A percentile compares a stretch with the other conserved stretches of the same genome.
Evolutionary conservation across 805 yeast genomes (phyloP).

Genomic region (Schwanniomyces pseudopolymorphus): DNA sequence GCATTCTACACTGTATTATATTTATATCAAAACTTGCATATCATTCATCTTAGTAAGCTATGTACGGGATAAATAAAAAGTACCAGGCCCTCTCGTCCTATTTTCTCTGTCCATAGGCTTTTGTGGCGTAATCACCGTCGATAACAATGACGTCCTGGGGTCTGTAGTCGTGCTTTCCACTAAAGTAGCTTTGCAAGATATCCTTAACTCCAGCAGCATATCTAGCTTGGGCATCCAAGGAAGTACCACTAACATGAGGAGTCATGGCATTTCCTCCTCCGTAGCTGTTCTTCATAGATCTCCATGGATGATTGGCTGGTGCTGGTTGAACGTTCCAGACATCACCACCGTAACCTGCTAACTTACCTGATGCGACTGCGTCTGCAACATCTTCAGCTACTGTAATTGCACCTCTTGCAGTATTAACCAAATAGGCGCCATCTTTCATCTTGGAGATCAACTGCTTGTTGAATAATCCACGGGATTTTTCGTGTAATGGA

Average conservation of each 20-base stretch:
- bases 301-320: conserved; percentile 76
- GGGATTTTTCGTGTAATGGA: conserved; percentile 71
- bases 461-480: conserved; percentile 66
- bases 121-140: conserved; percentile 71
- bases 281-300: conserved; percentile 60
- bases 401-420: conserved; percentile 82
- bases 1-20: too few species aligned
- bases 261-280: conserved; percentile 85
- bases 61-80: not conserved
- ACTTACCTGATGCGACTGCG: conserved; percentile 65
- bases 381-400: conserved; percentile 73
- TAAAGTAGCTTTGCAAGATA: conserved; percentile 63
- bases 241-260: conserved; percentile 78
- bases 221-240: conserved; percentile 76
- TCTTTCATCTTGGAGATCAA: conserved; percentile 66
- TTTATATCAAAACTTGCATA: not conserved
- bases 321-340: conserved; percentile 89
- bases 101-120: conserved; percentile 60
- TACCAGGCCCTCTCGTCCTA: not conserved
- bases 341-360: conserved; percentile 82
- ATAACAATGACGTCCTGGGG: conserved; percentile 75
- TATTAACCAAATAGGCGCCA: conserved; percentile 73
- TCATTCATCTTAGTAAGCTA: not conserved
- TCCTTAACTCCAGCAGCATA: conserved; percentile 68
- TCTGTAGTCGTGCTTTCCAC: conserved; percentile 63